Evolutionary conservation across 2,329 filamentous ascomycete species (phyloP).

Genomic region (Aspergillus sp.): DNA sequence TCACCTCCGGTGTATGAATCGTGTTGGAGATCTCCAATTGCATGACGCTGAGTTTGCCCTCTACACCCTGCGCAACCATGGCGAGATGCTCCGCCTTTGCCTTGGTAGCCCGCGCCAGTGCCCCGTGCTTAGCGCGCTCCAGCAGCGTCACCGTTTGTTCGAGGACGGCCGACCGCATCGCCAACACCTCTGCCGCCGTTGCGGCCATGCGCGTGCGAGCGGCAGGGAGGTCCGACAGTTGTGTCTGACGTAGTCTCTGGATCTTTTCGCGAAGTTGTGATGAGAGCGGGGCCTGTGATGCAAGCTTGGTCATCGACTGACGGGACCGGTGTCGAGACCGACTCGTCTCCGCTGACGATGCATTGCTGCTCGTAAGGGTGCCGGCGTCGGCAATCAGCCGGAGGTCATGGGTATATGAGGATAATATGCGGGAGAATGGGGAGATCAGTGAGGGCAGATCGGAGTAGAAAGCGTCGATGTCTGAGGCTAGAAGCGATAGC

Average conservation of each 20-base stretch:
- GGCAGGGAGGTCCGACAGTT: slow-evolving; percentile 33
- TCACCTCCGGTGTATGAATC: slow-evolving; percentile 39
- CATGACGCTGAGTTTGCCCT: slow-evolving; percentile 37
- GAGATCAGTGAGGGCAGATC: slow-evolving; percentile 24
- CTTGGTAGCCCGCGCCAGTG: slow-evolving; percentile 33
- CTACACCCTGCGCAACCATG: slow-evolving; percentile 37
- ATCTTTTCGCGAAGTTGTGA: slow-evolving; percentile 29
- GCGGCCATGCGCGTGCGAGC: slow-evolving; percentile 34
- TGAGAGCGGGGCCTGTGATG: slow-evolving; percentile 19
- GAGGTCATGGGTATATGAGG: slow-evolving; percentile 25
- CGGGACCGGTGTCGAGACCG: slow-evolving; percentile 14
- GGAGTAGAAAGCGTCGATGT: slow-evolving; percentile 36
- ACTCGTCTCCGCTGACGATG: slow-evolving; percentile 10
- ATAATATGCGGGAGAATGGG: slow-evolving; percentile 26
- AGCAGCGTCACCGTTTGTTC: slow-evolving; percentile 40
- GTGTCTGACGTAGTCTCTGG: slow-evolving; percentile 26
- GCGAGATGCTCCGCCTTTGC: slow-evolving; percentile 41
- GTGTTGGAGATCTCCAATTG: slow-evolving; percentile 35
- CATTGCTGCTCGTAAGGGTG: slow-evolving; percentile 8
- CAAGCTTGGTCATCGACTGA: slow-evolving; percentile 4
- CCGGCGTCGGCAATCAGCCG: slow-evolving; percentile 25
- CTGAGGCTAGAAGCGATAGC: slow-evolving; percentile 32
- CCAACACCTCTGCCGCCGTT: slow-evolving; percentile 34
- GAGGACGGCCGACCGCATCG: slow-evolving; percentile 30
- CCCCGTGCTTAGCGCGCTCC: slow-evolving; percentile 40